Evolutionary conservation across 345 rosid species (phyloP).

Genomic region (Odontarrhena argentea): DNA sequence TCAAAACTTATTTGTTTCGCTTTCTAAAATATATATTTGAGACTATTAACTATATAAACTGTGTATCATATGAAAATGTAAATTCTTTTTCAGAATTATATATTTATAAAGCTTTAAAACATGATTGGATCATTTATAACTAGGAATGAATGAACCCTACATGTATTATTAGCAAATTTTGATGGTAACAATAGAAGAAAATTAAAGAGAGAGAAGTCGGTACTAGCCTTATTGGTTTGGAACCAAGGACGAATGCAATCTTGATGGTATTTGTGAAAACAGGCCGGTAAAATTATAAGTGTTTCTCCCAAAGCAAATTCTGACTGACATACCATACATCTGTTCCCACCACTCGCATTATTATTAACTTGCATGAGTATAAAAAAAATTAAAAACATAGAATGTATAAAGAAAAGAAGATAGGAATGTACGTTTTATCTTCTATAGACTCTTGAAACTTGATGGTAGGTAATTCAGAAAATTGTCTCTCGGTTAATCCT

Average conservation of each 20-base stretch:
- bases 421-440: constrained; percentile 26
- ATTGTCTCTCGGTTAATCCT: constrained; percentile 23
- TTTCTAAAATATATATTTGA: too few relatives aligned
- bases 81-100: too few relatives aligned
- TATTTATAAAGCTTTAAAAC: background rate
- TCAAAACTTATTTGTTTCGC: too few relatives aligned
- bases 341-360: background rate
- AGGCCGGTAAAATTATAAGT: constrained; percentile 12
- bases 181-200: background rate
- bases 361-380: background rate
- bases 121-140: background rate
- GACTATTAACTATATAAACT: too few relatives aligned
- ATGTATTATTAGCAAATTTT: background rate
- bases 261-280: constrained; percentile 36
- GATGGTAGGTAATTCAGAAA: constrained; percentile 21
- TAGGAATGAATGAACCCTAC: background rate
- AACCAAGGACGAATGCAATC: constrained; percentile 34
- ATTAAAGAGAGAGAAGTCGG: background rate
- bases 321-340: constrained; percentile 26
- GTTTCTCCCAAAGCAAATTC: constrained; percentile 7
- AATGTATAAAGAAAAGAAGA: background rate
- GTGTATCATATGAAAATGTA: too few relatives aligned
- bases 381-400: too few relatives aligned
- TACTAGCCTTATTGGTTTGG: constrained; percentile 16
- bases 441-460: constrained; percentile 25